These are phyloP conservation scores for Diaporthe eres DNA, from an alignment of 2,329 filamentous ascomycete genomes.

Conservation along the genomic window DNA sequence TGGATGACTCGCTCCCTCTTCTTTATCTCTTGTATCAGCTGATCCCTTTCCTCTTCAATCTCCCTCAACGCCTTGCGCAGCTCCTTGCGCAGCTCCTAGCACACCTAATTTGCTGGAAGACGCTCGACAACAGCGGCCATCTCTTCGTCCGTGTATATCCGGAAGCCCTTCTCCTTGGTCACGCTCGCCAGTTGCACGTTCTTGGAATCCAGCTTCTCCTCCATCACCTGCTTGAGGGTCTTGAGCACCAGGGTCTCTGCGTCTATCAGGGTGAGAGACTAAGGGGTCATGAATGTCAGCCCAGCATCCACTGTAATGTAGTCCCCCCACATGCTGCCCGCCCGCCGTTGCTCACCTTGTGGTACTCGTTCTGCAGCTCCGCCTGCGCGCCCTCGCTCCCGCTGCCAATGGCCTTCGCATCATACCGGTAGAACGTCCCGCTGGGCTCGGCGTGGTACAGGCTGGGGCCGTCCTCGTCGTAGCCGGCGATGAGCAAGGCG, in stretches of 20 bases:
- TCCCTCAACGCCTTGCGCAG: neutral
- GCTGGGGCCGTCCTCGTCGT: constrained; percentile 96
- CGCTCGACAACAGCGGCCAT: constrained; percentile 94
- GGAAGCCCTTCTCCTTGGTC: constrained; percentile 97
- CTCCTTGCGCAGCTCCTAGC: neutral
- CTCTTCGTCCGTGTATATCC: constrained; percentile 98
- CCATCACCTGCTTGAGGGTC: constrained; percentile 99
- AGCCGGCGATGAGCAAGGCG: constrained; percentile 94
- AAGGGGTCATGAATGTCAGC: constrained; percentile 17
- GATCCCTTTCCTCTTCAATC: neutral
- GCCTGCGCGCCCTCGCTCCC: constrained; percentile 98
- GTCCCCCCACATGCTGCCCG: neutral
- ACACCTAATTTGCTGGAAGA: constrained; percentile 74
- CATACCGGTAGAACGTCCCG: constrained; percentile 98
- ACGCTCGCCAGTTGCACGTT: constrained; percentile 99
- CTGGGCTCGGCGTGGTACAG: constrained; percentile 98
- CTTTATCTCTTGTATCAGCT: neutral
- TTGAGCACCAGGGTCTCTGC: constrained; percentile 96
- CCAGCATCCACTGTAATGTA: neutral
- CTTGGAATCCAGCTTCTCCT: constrained; percentile 99
- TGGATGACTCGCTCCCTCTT: neutral
- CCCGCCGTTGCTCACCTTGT: constrained; percentile 72
- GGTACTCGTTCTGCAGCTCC: constrained; percentile 98
- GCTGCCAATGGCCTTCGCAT: constrained; percentile 98
- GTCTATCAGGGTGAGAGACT: constrained; percentile 91